Conservation (phyloP, 164 flowering plant species). For the Vitis rotundifolia region DNA sequence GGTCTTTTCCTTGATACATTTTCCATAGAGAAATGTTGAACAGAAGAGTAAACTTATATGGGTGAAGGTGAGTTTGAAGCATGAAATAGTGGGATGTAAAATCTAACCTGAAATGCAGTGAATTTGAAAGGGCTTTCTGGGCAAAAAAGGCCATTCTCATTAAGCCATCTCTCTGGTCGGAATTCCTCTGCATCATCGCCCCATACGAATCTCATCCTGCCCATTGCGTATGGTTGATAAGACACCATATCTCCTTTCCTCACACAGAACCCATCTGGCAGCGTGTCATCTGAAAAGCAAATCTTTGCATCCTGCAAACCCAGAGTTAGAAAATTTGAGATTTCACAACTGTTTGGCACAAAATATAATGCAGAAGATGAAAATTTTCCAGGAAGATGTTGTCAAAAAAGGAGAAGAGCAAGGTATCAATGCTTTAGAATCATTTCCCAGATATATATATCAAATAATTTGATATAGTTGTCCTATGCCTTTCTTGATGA, state of each 20-base stretch:
- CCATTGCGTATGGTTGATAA: constrained; percentile 85
- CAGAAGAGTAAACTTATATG: too few relatives aligned
- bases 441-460: constrained; percentile 35
- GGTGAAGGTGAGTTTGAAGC: too few relatives aligned
- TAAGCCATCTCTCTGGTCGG: constrained; percentile 79
- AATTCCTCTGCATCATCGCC: constrained; percentile 79
- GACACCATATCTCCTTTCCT: constrained; percentile 61
- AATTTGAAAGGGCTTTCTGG: constrained; percentile 75
- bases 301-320: constrained; percentile 48
- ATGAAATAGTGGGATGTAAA: too few relatives aligned
- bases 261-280: constrained; percentile 68
- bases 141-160: constrained; percentile 55
- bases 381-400: constrained; percentile 5
- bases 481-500: too few relatives aligned
- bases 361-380: background rate
- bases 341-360: background rate
- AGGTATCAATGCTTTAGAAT: constrained; percentile 24
- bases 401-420: background rate
- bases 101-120: constrained; percentile 68
- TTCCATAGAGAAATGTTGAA: too few relatives aligned
- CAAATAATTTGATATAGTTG: too few relatives aligned
- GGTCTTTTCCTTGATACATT: too few relatives aligned
- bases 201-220: constrained; percentile 80
- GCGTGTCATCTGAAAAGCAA: constrained; percentile 64
- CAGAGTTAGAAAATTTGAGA: background rate